phyloP scores from a whole-genome alignment of 305 asterid genomes.

The Andrographis paniculata region DNA sequence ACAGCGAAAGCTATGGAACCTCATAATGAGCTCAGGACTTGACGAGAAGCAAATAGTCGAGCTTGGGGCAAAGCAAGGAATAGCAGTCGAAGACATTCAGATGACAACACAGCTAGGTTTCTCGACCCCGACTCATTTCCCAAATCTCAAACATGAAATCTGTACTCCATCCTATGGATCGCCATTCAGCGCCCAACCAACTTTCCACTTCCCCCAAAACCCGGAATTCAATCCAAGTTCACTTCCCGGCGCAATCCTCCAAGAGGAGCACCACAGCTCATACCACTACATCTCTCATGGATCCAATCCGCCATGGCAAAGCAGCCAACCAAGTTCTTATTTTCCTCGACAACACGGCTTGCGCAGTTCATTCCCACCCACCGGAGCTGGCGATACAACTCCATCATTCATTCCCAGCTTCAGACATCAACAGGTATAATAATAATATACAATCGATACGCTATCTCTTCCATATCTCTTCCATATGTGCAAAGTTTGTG shows the following conservation, averaged over 20 bases:
- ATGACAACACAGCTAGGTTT: slow-evolving; percentile 34
- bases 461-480: too few relatives aligned
- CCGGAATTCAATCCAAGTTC: slow-evolving; percentile 33
- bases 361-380: slow-evolving; percentile 31
- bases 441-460: too few relatives aligned
- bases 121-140: slow-evolving; percentile 29
- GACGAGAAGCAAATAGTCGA: slow-evolving; percentile 69
- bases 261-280: slow-evolving; percentile 51
- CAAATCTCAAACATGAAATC: slow-evolving; percentile 25
- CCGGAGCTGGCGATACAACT: slow-evolving; percentile 26
- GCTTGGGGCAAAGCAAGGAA: slow-evolving; percentile 63
- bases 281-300: slow-evolving; percentile 36
- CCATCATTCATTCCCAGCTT: slow-evolving; percentile 29
- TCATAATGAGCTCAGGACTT: slow-evolving; percentile 67
- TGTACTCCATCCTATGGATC: slow-evolving; percentile 23
- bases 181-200: slow-evolving; percentile 22
- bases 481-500: too few relatives aligned
- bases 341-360: slow-evolving; percentile 26
- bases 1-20: slow-evolving; percentile 64
- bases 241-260: slow-evolving; percentile 28
- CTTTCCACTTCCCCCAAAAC: slow-evolving; percentile 34
- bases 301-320: slow-evolving; percentile 37
- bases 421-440: slow-evolving; percentile 26
- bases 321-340: slow-evolving; percentile 30
- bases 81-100: slow-evolving; percentile 51